Conservation (phyloP, 768 basidiomycete species). For the Suillus alpinus region DNA sequence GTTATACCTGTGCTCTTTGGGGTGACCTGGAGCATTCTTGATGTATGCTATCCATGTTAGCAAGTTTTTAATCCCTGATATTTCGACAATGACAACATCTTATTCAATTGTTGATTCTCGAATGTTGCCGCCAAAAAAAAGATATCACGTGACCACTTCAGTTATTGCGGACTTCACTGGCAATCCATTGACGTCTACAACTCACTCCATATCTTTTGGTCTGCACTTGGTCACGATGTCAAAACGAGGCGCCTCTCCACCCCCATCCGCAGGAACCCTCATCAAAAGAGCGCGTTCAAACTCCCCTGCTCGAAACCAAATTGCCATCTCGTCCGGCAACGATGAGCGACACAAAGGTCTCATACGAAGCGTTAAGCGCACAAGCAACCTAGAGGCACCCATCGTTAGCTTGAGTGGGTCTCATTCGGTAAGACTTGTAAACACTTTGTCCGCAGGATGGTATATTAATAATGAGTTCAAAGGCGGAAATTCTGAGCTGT, state of each 20-base stretch:
- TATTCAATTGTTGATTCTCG: too few species aligned
- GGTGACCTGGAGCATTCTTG: neutral
- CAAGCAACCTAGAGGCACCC: constrained; percentile 90
- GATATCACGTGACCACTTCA: neutral
- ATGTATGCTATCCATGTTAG: neutral
- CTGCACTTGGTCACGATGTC: constrained; percentile 47
- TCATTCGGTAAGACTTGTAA: constrained; percentile 59
- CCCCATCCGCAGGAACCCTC: constrained; percentile 41
- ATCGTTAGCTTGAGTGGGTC: constrained; percentile 89
- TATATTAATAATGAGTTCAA: neutral
- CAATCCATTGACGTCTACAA: neutral
- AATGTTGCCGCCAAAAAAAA: neutral
- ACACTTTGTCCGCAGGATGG: constrained; percentile 3
- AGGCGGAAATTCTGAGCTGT: constrained; percentile 89
- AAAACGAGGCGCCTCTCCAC: constrained; percentile 65
- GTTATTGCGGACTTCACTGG: neutral
- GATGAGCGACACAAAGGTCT: constrained; percentile 77
- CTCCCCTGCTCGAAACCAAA: constrained; percentile 58
- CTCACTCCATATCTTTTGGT: neutral
- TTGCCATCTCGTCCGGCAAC: constrained; percentile 72
- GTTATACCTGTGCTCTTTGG: neutral
- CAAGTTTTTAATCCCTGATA: neutral
- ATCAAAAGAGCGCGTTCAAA: constrained; percentile 60
- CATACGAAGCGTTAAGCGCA: constrained; percentile 82
- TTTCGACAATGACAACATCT: neutral